Percentiles rank a stretch among this genome's conserved stretches.
Conservation (phyloP, 73 alveolate species). For the Halteria grandinella region DNA sequence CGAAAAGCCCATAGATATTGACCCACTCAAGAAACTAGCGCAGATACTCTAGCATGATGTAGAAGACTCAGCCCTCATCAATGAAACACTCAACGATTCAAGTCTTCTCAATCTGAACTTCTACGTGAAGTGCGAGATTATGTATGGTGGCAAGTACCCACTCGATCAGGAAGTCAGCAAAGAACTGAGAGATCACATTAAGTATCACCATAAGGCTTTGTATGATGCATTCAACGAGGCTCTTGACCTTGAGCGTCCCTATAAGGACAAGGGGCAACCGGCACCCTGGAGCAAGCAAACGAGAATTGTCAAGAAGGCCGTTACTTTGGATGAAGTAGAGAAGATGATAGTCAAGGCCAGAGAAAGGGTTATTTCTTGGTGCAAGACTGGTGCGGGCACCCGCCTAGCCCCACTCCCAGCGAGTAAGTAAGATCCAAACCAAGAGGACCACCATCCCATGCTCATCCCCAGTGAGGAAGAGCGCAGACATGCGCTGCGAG, state of each 20-base stretch:
- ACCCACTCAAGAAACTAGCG: conserved; percentile 28
- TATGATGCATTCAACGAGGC: conserved; percentile 38
- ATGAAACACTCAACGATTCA: neutral
- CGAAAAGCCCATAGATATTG: conserved; percentile 31
- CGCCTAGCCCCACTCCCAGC: conserved; percentile 30
- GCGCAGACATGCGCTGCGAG: conserved; percentile 42
- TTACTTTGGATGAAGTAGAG: conserved; percentile 20
- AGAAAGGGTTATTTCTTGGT: conserved; percentile 23
- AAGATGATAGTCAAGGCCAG: neutral
- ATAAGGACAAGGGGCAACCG: conserved; percentile 25
- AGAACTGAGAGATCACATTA: neutral
- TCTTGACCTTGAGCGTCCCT: conserved; percentile 46
- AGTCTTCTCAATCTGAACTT: neutral
- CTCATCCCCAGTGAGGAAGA: conserved; percentile 56
- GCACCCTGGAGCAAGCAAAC: conserved; percentile 56
- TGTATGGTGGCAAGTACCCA: neutral
- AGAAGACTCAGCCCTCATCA: conserved; percentile 6
- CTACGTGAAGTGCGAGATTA: conserved; percentile 19
- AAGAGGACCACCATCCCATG: neutral
- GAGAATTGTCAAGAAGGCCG: conserved; percentile 6
- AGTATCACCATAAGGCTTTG: conserved; percentile 29
- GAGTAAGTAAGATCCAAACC: conserved; percentile 8
- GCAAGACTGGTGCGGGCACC: conserved; percentile 38
- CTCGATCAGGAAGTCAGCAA: conserved; percentile 21
- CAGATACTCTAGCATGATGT: neutral